These are phyloP conservation scores for Gossypium turneri DNA, from an alignment of 345 rosid species.

Conservation along the genomic window DNA sequence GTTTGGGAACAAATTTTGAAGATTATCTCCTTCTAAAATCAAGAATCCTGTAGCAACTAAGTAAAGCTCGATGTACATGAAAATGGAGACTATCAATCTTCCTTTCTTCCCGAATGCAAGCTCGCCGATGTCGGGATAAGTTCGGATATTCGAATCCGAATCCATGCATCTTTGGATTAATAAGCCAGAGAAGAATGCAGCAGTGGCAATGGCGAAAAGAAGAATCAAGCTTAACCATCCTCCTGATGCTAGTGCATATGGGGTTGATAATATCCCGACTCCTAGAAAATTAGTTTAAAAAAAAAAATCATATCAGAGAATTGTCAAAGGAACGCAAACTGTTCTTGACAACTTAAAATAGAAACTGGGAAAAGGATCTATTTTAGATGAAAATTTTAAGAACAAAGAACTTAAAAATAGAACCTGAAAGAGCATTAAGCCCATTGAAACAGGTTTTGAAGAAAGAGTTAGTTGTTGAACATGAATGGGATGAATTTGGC, in stretches of 20 bases:
- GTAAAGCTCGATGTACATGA: conserved; percentile 79
- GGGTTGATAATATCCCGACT: conserved; percentile 79
- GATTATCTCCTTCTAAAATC: conserved; percentile 87
- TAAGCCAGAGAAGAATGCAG: conserved; percentile 66
- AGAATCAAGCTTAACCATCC: conserved; percentile 81
- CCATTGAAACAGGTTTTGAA: conserved; percentile 61
- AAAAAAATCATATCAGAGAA: not conserved
- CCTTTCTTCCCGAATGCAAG: conserved; percentile 77
- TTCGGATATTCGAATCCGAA: conserved; percentile 48
- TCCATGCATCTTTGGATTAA: conserved; percentile 83
- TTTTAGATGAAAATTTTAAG: not conserved
- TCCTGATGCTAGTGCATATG: conserved; percentile 83
- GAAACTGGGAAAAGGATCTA: too few species aligned
- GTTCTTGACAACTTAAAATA: not conserved
- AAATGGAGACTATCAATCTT: conserved; percentile 44
- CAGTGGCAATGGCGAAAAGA: conserved; percentile 49
- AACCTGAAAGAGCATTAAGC: conserved; percentile 73
- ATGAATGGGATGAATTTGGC: conserved; percentile 13
- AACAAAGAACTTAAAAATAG: not conserved
- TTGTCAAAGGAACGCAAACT: not conserved
- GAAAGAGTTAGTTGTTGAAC: conserved; percentile 33
- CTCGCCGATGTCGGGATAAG: conserved; percentile 82
- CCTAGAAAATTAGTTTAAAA: conserved; percentile 37
- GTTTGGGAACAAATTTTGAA: conserved; percentile 53
- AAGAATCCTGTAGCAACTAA: conserved; percentile 77